Base-by-base conservation (phyloP, 345 rosid genomes). In the Laguncularia racemosa region DNA sequence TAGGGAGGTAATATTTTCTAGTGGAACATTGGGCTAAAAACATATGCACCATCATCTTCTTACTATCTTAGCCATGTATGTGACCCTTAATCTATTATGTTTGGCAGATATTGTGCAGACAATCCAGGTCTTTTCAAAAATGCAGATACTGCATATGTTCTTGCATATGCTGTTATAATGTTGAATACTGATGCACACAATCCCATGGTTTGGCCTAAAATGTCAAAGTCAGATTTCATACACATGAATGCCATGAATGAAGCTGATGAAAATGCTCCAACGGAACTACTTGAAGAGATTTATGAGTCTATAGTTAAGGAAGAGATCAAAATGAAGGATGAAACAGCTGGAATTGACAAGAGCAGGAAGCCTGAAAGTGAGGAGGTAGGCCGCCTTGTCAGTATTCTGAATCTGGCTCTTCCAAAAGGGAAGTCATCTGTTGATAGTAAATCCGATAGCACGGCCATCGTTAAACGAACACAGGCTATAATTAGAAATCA, bases 101-200 rank as follows among this genome's bases (percentile, higher is more conserved):
- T 47, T 52, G 64, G 83, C 84, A 93, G 99, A 77, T 93, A 87
- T 77, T 89, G 96, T 70, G 95, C 97, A 62, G 87, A 89, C 72
- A 89, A 89, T 69, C 96, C 96, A 15, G 96, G 81, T 64, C 95
- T 93, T 55, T 87, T 89, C 76, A 84, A 84, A 76, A 93, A 93
- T 73, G 96, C 99, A 58, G 99, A 93, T 63, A 93, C 99, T 59
- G 99, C 99, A 46, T 93, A 93, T 78, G 92, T 93, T 76, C 99
- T 93, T 72, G 99, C 99, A 61, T 93, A 93, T 76, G 95, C 97
- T 55, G 96, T 93, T 75, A 93, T 93, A 71, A 82, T 93, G 97
- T 66, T 93, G 75, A 93, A 93, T 64, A 85, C 97, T 58, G 99
- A 93, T 75, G 97, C 96, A 4, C 99, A 93, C 73, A 89, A 89